Base-by-base conservation (phyloP, 2,329 filamentous ascomycete species). In the Cercospora janseana region DNA sequence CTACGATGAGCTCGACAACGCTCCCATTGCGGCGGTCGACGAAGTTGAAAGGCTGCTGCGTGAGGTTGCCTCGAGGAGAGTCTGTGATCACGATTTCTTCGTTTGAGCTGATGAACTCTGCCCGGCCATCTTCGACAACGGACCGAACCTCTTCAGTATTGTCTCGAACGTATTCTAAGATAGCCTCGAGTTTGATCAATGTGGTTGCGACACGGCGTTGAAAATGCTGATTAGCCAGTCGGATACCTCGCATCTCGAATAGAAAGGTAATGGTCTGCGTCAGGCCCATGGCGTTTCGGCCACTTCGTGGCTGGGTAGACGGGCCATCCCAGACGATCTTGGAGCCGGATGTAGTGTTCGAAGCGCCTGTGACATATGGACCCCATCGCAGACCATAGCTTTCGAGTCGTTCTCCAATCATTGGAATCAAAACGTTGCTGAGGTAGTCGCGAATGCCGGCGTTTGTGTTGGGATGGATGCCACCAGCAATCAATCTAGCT, bases 221-320 rank as follows among this genome's bases (percentile, higher is more conserved):
- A 54, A 68, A 69, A 4, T 63, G 57, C 45, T 69, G 66, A 49
- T 63, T 55, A 3, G 68, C 67, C 18, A 70, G 60, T 0, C 63
- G 63, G 20, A 70, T 68, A 4, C 68, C 68, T 3, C 68, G 58
- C 9, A 63, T 65, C 46, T 70, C 67, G 35, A 64, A 66, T 2
- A 70, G 58, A 35, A 70, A 69, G 1, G 64, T 63, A 2, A 70
- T 51, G n/a, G 60, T 61, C 41, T 70, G 68, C 2, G 63, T 66
- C 3, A 70, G 54, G 2, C 66, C 68, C 63, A 69, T 68, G 6
- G 63, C 63, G 28, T 70, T 69, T 20, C 52, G 29, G 46, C 54
- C 32, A 51, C 21, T 40, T 10, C 35, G 35, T 1, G 35, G 35
- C 16, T 40, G 35, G 7, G 35, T 40, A 13, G 35, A 46, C 24